A percentile compares a stretch with the other conserved stretches of the same genome.
Conservation (phyloP, 805 yeast species). For the Kazachstania kunashirensis region DNA sequence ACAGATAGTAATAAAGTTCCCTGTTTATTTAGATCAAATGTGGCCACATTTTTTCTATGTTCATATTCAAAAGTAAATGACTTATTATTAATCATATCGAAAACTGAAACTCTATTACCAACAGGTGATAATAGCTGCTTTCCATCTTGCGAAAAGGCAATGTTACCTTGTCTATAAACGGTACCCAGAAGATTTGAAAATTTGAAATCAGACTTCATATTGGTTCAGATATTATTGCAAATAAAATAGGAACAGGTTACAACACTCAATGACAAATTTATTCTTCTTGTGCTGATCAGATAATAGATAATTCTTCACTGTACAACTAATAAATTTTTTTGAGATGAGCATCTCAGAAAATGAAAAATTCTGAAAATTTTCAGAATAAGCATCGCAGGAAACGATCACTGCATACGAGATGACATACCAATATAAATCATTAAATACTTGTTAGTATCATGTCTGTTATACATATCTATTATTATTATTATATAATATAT, state of each 20-base stretch:
- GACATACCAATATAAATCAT: too few relatives aligned
- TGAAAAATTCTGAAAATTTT: slow-evolving; percentile 2
- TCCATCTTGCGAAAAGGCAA: slow-evolving; percentile 81
- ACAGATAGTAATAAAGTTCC: slow-evolving; percentile 72
- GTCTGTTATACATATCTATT: too few relatives aligned
- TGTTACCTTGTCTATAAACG: slow-evolving; percentile 87
- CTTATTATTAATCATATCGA: slow-evolving; percentile 73
- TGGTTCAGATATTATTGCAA: too few relatives aligned
- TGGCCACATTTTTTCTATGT: slow-evolving; percentile 73
- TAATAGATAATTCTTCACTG: too few relatives aligned
- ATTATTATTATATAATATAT: too few relatives aligned
- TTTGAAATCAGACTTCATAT: slow-evolving; percentile 81
- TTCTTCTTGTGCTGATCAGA: too few relatives aligned
- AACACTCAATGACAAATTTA: too few relatives aligned
- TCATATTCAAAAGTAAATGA: slow-evolving; percentile 88
- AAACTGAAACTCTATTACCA: slow-evolving; percentile 84
- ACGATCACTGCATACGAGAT: too few relatives aligned
- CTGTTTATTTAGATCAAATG: slow-evolving; percentile 76
- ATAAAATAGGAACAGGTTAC: too few relatives aligned
- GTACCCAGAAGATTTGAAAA: slow-evolving; percentile 88
- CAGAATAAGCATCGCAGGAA: neutral
- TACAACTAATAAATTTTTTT: too few relatives aligned
- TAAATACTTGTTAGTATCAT: too few relatives aligned
- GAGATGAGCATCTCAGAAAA: too few relatives aligned
- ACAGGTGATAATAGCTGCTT: slow-evolving; percentile 78